A percentile compares a stretch with the other conserved stretches of the same genome.
Conservation (phyloP, 148 eudicot genomes). For the Rhododendron ovatum region DNA sequence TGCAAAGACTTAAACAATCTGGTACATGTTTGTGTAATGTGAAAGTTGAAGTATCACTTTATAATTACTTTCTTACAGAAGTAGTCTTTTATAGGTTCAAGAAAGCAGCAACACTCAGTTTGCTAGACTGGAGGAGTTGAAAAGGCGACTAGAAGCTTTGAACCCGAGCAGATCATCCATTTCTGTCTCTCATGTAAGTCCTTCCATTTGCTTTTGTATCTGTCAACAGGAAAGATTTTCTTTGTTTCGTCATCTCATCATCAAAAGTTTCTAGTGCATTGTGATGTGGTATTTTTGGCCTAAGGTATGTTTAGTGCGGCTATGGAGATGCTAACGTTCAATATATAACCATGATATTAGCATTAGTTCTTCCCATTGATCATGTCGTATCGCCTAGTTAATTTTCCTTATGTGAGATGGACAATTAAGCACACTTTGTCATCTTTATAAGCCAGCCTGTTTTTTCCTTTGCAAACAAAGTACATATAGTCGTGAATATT, state of each 20-base stretch:
- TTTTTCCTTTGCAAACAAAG: background rate
- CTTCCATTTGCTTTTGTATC: slow-evolving; percentile 1
- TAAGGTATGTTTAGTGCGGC: background rate
- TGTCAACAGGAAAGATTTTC: background rate
- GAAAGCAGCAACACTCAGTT: slow-evolving; percentile 71
- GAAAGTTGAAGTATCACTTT: background rate
- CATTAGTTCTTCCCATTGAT: background rate
- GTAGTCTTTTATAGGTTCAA: slow-evolving; percentile 48
- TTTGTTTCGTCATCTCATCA: background rate
- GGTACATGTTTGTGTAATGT: background rate
- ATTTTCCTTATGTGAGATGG: background rate
- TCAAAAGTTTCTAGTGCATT: background rate
- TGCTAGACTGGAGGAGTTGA: slow-evolving; percentile 76
- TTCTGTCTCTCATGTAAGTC: slow-evolving; percentile 34
- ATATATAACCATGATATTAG: background rate
- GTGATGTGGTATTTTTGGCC: background rate
- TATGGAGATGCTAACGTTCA: background rate
- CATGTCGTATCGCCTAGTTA: background rate
- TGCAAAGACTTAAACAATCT: background rate
- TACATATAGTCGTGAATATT: background rate
- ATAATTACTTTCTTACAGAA: background rate
- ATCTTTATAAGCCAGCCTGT: background rate
- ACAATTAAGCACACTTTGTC: background rate
- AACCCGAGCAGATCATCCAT: slow-evolving; percentile 71
- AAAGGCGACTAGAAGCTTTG: slow-evolving; percentile 81